Base-by-base conservation (phyloP, 2,329 filamentous ascomycete genomes). In the Aureobasidium sp. region DNA sequence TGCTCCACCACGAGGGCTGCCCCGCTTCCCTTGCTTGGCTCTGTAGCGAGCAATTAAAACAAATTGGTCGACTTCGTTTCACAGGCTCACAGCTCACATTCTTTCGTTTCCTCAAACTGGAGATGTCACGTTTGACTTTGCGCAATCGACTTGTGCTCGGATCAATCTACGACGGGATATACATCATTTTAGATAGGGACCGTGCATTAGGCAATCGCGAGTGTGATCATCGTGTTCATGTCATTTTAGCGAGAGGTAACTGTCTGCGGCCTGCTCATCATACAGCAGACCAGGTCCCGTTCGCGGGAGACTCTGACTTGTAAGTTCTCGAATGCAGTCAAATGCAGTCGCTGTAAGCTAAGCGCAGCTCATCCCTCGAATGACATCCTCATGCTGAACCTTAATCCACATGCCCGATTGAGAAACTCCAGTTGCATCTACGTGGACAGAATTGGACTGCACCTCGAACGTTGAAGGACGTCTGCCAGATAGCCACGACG, bases 111-210 rank as follows among this genome's bases (percentile, higher is more conserved):
- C 25, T 39, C 29, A 57, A 39, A 58, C 54, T 57, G 41, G 42
- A 58, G n/a, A 58, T 48, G 42, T 58, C 42, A 59, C 54, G 54
- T 59, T 59, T 59, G 54, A 39, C 32, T 54, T 48, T 59, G 54
- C 54, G 42, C 54, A 59, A 48, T 59, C 21, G 21, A 21, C 21
- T 21, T 21, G 21, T 21, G 21, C 21, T 21, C 21, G 21, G 21
- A 21, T 21, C 21, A 21, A 21, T 21, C 21, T 21, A 39, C 32
- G 42, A 47, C 41, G 32, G 39, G 14, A 44, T 37, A 48, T 59
- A 39, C 54, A 39, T 39, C 54, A 48, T 59, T 39, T 59, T 48
- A 59, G 54, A 59, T 48, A 48, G 34, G 42, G 42, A 48, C 37
- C 54, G 54, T 59, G 54, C 54, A 29, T 59, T 48, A 6, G 54